These are phyloP conservation scores for Collariella sp. DNA, from an alignment of 495 filamentous ascomycete genomes.

Conservation along the genomic window DNA sequence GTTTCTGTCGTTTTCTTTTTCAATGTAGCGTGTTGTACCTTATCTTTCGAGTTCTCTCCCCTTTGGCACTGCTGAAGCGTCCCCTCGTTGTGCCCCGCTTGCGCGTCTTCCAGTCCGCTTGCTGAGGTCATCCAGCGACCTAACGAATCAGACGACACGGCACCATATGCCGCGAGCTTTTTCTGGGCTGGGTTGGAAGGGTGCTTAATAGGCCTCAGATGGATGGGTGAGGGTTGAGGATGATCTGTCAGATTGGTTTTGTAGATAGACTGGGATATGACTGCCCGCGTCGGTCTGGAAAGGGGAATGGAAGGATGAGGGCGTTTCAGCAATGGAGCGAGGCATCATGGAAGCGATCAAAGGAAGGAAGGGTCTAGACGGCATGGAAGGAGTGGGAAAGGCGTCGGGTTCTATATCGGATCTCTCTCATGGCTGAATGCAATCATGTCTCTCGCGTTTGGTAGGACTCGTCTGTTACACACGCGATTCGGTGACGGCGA, in stretches of 20 bases:
- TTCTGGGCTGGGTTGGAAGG: background rate
- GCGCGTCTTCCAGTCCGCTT: background rate
- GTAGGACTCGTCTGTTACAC: background rate
- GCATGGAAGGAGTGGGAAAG: background rate
- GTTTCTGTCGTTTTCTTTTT: background rate
- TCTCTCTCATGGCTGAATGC: background rate
- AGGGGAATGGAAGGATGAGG: background rate
- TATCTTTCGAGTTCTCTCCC: background rate
- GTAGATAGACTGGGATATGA: background rate
- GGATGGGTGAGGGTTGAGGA: background rate
- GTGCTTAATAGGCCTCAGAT: background rate
- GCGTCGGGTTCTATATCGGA: background rate
- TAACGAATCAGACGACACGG: background rate
- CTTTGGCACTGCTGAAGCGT: background rate
- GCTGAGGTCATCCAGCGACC: constrained; percentile 5
- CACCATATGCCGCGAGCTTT: background rate
- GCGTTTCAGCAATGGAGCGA: constrained; percentile 2
- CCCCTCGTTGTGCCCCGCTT: background rate
- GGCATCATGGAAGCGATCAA: background rate
- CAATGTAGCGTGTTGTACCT: background rate
- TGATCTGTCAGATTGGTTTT: background rate
- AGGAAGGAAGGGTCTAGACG: background rate
- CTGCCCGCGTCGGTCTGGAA: background rate
- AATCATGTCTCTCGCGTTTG: constrained; percentile 5
- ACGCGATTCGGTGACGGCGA: background rate